A percentile compares a stretch with the other conserved stretches of the same genome.
Evolutionary conservation across 2,329 filamentous ascomycete genomes (phyloP).

Genomic region (Metarhizium brunneum): DNA sequence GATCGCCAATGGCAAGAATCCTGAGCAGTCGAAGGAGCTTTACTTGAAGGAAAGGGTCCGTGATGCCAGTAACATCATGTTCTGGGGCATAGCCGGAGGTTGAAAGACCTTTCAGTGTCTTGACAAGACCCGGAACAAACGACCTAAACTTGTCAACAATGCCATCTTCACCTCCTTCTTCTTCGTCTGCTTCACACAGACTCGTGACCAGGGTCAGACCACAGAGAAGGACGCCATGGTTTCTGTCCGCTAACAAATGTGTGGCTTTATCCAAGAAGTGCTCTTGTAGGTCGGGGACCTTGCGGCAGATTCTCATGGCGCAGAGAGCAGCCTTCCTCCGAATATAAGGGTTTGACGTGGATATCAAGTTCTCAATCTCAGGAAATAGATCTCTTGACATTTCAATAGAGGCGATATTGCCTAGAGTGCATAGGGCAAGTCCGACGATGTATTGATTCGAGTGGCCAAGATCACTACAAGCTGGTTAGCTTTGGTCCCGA

Average conservation of each 20-base stretch:
- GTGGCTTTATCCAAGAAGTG: conserved; percentile 95
- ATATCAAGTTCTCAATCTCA: conserved; percentile 86
- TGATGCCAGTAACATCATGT: conserved; percentile 96
- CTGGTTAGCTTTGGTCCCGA: conserved; percentile 9
- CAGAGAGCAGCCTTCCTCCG: conserved; percentile 95
- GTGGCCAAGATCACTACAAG: conserved; percentile 77
- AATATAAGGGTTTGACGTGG: conserved; percentile 96
- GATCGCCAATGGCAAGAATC: conserved; percentile 78
- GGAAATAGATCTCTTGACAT: conserved; percentile 97
- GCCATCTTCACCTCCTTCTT: conserved; percentile 80
- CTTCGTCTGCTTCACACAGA: conserved; percentile 90
- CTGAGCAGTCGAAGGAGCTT: conserved; percentile 85
- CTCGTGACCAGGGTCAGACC: conserved; percentile 85
- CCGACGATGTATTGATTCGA: conserved; percentile 98
- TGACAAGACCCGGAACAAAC: conserved; percentile 75
- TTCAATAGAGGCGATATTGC: conserved; percentile 95
- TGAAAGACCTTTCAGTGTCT: conserved; percentile 83
- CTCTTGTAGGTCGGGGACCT: conserved; percentile 94
- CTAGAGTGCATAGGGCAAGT: conserved; percentile 87
- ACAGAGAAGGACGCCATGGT: conserved; percentile 90
- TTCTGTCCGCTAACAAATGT: conserved; percentile 78
- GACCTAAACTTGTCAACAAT: conserved; percentile 87
- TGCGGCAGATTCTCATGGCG: conserved; percentile 96
- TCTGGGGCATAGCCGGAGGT: conserved; percentile 96
- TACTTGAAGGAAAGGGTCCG: conserved; percentile 94